These are phyloP conservation scores for Solanum medicagineum DNA, from an alignment of 257 asterid genomes.

Conservation along the genomic window DNA sequence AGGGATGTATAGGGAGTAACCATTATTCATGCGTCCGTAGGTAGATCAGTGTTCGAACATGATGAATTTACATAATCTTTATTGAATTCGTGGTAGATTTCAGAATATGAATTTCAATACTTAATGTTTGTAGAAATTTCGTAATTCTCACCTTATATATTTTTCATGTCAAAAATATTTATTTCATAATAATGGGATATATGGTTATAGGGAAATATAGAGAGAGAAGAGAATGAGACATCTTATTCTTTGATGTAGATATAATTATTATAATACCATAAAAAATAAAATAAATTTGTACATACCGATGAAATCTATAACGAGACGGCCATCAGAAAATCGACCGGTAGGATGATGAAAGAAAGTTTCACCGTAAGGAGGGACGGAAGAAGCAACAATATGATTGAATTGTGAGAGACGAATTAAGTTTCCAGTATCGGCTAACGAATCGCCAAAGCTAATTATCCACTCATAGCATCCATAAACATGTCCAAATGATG, in stretches of 20 bases:
- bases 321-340: slow-evolving; percentile 19
- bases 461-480: slow-evolving; percentile 13
- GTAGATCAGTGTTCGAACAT: not conserved
- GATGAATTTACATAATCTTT: not conserved
- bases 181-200: not conserved
- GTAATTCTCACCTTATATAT: not conserved
- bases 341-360: slow-evolving; percentile 21
- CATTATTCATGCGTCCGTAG: no score
- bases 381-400: not conserved
- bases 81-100: not conserved
- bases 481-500: not conserved
- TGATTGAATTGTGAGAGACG: not conserved
- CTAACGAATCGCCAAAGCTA: slow-evolving; percentile 22
- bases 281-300: not conserved
- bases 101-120: not conserved
- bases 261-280: not conserved
- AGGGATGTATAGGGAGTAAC: not conserved
- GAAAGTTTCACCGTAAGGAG: slow-evolving; percentile 11
- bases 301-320: not conserved
- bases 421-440: slow-evolving; percentile 22
- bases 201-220: not conserved
- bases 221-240: not conserved
- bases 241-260: not conserved
- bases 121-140: not conserved
- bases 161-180: not conserved